A percentile compares a stretch with the other conserved stretches of the same genome.
These are phyloP conservation scores for Ascochyta viciae-villosae DNA, from an alignment of 2,329 filamentous ascomycete species.

Conservation along the genomic window DNA sequence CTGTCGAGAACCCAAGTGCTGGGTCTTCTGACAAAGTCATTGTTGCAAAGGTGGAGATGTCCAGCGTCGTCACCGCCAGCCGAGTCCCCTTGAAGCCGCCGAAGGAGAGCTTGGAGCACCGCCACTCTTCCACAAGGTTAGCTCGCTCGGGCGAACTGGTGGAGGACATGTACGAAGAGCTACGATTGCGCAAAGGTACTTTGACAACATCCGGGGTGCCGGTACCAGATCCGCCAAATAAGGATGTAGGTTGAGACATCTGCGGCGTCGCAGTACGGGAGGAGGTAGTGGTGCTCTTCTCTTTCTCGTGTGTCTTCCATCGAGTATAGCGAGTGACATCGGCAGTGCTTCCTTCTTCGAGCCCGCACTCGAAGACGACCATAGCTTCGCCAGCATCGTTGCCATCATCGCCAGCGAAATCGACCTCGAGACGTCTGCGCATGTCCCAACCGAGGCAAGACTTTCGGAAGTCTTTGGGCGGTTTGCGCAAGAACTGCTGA, in stretches of 20 bases:
- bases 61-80: slow-evolving; percentile 75
- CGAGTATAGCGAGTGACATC: slow-evolving; percentile 66
- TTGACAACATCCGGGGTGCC: slow-evolving; percentile 30
- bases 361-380: slow-evolving; percentile 75
- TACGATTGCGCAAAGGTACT: slow-evolving; percentile 32
- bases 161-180: slow-evolving; percentile 44
- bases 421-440: slow-evolving; percentile 82
- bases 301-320: slow-evolving; percentile 52
- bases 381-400: slow-evolving; percentile 77
- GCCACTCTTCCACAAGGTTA: slow-evolving; percentile 68
- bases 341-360: slow-evolving; percentile 64
- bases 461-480: slow-evolving; percentile 79
- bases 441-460: slow-evolving; percentile 91
- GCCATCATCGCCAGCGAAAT: slow-evolving; percentile 85
- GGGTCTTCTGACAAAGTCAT: slow-evolving; percentile 81
- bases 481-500: slow-evolving; percentile 74
- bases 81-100: slow-evolving; percentile 65
- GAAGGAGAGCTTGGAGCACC: slow-evolving; percentile 66
- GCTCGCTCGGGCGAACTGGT: slow-evolving; percentile 48
- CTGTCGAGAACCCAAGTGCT: slow-evolving; percentile 65
- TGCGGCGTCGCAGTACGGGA: slow-evolving; percentile 27
- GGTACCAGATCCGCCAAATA: slow-evolving; percentile 59
- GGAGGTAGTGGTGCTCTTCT: slow-evolving; percentile 26
- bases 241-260: slow-evolving; percentile 45
- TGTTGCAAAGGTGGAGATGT: slow-evolving; percentile 75